Evolutionary conservation across 2,329 filamentous ascomycete genomes (phyloP).

Genomic region (Diaporthe destruens): DNA sequence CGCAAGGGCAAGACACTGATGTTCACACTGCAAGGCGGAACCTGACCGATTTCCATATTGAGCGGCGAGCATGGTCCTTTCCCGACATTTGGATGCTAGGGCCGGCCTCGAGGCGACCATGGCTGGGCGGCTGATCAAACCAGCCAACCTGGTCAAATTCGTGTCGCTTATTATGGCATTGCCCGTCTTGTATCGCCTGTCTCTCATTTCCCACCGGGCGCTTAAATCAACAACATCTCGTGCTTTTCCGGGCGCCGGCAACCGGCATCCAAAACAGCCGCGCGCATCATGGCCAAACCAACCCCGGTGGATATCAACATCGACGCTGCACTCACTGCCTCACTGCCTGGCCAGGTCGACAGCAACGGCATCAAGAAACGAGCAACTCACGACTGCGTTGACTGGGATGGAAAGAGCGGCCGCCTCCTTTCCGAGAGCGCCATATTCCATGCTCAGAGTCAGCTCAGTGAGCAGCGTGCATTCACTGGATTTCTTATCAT

Average conservation of each 20-base stretch:
- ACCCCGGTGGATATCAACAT: not conserved
- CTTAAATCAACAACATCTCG: slow-evolving; percentile 30
- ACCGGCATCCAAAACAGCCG: slow-evolving; percentile 35
- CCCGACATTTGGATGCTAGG: slow-evolving; percentile 2
- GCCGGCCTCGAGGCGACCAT: slow-evolving; percentile 28
- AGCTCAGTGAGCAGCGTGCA: slow-evolving; percentile 9
- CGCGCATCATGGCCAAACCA: slow-evolving; percentile 26
- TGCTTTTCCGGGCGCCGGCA: not conserved
- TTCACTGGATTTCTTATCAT: not conserved
- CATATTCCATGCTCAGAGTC: not conserved
- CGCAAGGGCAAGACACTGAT: not conserved
- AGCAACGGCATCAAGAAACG: not conserved
- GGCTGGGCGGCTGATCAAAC: slow-evolving; percentile 35
- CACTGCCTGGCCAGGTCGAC: not conserved
- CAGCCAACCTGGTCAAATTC: slow-evolving; percentile 11
- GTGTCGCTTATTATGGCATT: slow-evolving; percentile 15
- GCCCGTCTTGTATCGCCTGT: not conserved
- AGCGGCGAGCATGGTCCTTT: not conserved
- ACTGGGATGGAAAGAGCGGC: not conserved
- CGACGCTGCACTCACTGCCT: not conserved
- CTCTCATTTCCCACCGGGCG: slow-evolving; percentile 20
- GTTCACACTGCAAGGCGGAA: slow-evolving; percentile 15
- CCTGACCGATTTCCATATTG: slow-evolving; percentile 1
- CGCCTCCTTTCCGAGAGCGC: slow-evolving; percentile 4
- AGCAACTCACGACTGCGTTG: not conserved